Percentiles rank a stretch among this genome's conserved stretches.
Conservation (phyloP, 1,139 yeast species). For the Taphrina populina region DNA sequence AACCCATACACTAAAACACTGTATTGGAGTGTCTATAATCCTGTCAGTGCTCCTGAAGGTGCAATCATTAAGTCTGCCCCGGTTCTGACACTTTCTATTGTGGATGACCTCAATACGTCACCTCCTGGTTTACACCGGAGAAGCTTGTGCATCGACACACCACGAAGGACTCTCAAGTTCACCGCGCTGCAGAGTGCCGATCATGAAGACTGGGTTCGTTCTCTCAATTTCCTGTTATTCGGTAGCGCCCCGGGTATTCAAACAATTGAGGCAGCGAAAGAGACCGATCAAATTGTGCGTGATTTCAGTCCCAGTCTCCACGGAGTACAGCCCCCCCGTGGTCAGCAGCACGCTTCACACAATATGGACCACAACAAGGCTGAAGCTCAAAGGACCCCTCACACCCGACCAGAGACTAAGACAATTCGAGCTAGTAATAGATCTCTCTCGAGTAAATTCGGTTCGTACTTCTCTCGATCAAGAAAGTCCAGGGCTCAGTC, state of each 20-base stretch:
- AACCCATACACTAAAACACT: conserved; percentile 90
- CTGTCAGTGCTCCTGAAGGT: conserved; percentile 59
- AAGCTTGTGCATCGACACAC: conserved; percentile 74
- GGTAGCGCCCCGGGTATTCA: conserved; percentile 49
- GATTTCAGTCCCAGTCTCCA: conserved; percentile 11
- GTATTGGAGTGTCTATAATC: conserved; percentile 85
- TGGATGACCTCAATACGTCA: conserved; percentile 79
- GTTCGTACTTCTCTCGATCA: conserved; percentile 1
- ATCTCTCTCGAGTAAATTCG: conserved; percentile 1
- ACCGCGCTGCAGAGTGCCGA: conserved; percentile 87
- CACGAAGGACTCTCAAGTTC: conserved; percentile 65
- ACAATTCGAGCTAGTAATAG: background rate
- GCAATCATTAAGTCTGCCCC: conserved; percentile 74
- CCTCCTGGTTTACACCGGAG: conserved; percentile 89
- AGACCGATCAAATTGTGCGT: conserved; percentile 37
- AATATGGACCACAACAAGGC: conserved; percentile 24
- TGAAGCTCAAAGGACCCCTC: conserved; percentile 2
- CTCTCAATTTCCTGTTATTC: conserved; percentile 71
- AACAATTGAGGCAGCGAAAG: conserved; percentile 37
- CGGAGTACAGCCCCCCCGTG: too few relatives aligned
- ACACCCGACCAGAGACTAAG: background rate
- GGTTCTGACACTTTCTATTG: conserved; percentile 72
- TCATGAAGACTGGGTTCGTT: conserved; percentile 89
- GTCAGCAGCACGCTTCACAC: too few relatives aligned
- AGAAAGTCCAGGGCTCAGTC: background rate